These are phyloP conservation scores for Hemileccinum rubropunctum DNA, from an alignment of 768 basidiomycete genomes.

Conservation along the genomic window DNA sequence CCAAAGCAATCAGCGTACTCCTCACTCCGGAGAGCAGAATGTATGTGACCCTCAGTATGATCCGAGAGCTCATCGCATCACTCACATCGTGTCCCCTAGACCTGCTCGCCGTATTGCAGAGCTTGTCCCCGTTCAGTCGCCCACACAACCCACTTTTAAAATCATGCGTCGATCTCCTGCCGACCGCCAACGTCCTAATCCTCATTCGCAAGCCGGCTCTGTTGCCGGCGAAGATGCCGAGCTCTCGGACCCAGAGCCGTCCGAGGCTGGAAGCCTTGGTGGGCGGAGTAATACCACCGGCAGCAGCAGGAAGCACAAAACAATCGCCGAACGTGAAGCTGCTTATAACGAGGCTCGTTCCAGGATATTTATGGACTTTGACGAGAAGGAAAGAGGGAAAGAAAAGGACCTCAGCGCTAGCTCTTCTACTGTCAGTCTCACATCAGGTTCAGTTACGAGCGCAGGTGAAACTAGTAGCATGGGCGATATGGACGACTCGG, in stretches of 20 bases:
- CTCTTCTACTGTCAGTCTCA: constrained; percentile 70
- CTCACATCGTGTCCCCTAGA: constrained; percentile 39
- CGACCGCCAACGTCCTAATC: constrained; percentile 54
- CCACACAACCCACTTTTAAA: constrained; percentile 76
- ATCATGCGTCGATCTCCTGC: constrained; percentile 72
- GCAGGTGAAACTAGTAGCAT: constrained; percentile 57
- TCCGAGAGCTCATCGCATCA: background rate
- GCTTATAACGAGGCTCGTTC: constrained; percentile 87
- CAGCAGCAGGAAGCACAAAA: constrained; percentile 66
- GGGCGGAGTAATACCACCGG: constrained; percentile 64
- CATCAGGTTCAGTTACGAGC: constrained; percentile 61
- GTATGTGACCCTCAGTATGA: constrained; percentile 43
- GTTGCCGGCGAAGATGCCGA: constrained; percentile 74
- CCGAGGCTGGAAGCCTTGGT: constrained; percentile 75
- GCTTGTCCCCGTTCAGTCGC: constrained; percentile 71
- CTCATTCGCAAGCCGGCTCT: constrained; percentile 71
- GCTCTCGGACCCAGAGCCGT: constrained; percentile 74
- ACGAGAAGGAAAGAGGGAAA: constrained; percentile 65
- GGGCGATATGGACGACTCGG: constrained; percentile 66
- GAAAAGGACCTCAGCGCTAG: constrained; percentile 73
- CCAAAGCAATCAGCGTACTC: constrained; percentile 60
- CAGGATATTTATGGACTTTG: constrained; percentile 82
- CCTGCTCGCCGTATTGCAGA: constrained; percentile 70
- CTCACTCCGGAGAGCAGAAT: constrained; percentile 67
- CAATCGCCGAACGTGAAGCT: constrained; percentile 82